phyloP scores from a whole-genome alignment of 345 rosid genomes.

The Eucalyptus curtisii region DNA sequence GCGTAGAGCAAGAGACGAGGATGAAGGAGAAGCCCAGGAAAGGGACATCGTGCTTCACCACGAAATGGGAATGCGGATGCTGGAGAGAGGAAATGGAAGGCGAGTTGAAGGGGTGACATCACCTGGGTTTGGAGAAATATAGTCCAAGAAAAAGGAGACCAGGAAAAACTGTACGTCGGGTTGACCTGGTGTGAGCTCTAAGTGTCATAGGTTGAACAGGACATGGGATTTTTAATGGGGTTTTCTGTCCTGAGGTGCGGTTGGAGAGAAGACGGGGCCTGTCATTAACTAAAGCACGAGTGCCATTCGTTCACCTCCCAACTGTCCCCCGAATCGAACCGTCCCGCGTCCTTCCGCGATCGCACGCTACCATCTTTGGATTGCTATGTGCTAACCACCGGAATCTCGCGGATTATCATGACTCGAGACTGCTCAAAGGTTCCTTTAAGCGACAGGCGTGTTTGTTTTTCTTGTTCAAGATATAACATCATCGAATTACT shows the following conservation, averaged over 20 bases:
- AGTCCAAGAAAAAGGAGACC: not conserved
- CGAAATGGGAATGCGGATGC: not conserved
- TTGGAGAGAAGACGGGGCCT: not conserved
- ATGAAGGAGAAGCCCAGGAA: not conserved
- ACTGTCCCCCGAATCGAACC: not conserved
- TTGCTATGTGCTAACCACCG: not conserved
- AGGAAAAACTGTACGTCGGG: not conserved
- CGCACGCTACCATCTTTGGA: not conserved
- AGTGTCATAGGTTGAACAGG: not conserved
- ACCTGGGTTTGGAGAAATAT: not conserved
- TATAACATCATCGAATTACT: not conserved
- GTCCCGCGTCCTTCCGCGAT: not conserved
- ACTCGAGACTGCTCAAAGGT: not conserved
- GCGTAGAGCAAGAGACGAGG: not conserved
- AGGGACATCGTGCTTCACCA: not conserved
- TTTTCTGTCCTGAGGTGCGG: not conserved
- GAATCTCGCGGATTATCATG: not conserved
- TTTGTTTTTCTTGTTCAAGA: not conserved
- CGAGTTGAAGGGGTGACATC: not conserved
- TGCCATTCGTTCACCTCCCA: not conserved
- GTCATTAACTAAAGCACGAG: not conserved
- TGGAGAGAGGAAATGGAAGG: not conserved
- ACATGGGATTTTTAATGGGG: not conserved
- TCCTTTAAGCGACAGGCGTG: accelerated
- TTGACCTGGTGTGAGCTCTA: not conserved